Conservation (phyloP, 2,329 filamentous ascomycete genomes). For the Calonectria hawksworthii region DNA sequence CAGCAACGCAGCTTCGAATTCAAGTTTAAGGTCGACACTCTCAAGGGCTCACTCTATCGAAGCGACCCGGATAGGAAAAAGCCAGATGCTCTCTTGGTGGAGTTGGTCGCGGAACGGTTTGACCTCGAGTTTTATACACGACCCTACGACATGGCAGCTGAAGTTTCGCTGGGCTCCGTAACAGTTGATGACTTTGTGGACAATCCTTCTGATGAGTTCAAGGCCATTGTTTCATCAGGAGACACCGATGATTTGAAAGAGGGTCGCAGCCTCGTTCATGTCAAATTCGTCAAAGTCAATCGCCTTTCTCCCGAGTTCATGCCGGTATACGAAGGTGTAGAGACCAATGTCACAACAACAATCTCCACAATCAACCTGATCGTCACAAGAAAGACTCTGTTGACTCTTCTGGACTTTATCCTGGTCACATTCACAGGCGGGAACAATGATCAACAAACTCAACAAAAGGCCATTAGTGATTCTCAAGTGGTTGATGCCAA, state of each 20-base stretch:
- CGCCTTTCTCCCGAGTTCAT: conserved; percentile 93
- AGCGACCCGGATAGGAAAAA: conserved; percentile 84
- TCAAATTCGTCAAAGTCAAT: conserved; percentile 93
- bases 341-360: conserved; percentile 90
- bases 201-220: conserved; percentile 90
- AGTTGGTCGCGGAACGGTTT: conserved; percentile 92
- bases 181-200: conserved; percentile 96
- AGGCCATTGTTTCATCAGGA: conserved; percentile 93
- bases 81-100: conserved; percentile 86
- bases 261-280: conserved; percentile 84
- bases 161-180: conserved; percentile 88
- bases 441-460: conserved; percentile 59
- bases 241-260: conserved; percentile 79
- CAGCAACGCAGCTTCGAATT: conserved; percentile 96
- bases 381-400: conserved; percentile 90
- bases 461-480: conserved; percentile 54
- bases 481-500: conserved; percentile 54
- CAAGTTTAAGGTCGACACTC: conserved; percentile 93
- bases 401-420: conserved; percentile 95
- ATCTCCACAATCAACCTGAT: conserved; percentile 97
- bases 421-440: conserved; percentile 87
- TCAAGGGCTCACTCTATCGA: conserved; percentile 92
- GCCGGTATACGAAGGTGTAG: conserved; percentile 91
- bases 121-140: conserved; percentile 89
- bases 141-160: conserved; percentile 92